These are phyloP conservation scores for Nicotiana otophora DNA, from an alignment of 257 asterid species.

Conservation along the genomic window DNA sequence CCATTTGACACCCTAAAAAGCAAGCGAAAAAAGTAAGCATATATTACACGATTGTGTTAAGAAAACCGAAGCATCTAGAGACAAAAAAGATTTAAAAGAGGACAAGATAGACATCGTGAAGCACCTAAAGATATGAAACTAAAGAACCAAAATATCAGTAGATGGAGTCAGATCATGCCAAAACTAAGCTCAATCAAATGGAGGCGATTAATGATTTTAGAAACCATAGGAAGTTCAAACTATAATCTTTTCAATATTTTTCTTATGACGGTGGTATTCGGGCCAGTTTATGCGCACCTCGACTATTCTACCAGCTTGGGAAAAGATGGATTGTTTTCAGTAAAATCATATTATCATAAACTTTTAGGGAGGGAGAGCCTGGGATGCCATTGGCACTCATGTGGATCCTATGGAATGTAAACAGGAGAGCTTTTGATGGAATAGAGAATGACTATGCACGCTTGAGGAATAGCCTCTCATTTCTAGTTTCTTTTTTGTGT, in stretches of 20 bases:
- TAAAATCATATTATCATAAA: too few species aligned
- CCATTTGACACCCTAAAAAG: conserved; percentile 33
- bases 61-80: conserved; percentile 14
- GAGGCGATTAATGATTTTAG: not conserved
- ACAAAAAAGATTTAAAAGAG: not conserved
- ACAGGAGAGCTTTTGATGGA: not conserved
- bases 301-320: too few species aligned
- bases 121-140: not conserved
- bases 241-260: conserved; percentile 13
- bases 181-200: not conserved
- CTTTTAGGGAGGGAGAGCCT: not conserved
- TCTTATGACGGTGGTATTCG: not conserved
- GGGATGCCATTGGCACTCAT: not conserved
- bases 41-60: conserved; percentile 12
- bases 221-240: not conserved
- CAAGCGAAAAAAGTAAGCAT: conserved; percentile 16
- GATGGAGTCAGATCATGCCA: conserved; percentile 1
- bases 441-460: not conserved
- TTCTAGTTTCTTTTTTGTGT: not conserved
- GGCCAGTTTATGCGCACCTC: too few species aligned
- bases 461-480: not conserved
- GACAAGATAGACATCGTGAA: not conserved
- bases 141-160: not conserved
- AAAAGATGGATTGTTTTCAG: too few species aligned
- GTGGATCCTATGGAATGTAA: not conserved